Evolutionary conservation across 2,329 filamentous ascomycete species (phyloP).

Genomic region (Aspergillus aculeatus): DNA sequence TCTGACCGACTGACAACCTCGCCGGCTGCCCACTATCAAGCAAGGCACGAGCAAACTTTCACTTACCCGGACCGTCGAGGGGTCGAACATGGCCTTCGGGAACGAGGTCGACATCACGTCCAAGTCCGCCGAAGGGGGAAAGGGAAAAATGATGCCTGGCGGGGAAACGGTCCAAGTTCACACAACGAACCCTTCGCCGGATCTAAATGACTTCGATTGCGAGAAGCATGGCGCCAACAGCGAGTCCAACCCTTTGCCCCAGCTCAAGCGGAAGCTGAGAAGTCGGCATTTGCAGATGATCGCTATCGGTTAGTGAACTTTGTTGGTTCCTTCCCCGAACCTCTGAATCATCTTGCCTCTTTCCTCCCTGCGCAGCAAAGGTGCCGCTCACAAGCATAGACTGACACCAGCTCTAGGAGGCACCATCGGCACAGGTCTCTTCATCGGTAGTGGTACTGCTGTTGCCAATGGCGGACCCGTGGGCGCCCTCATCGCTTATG

Average conservation of each 20-base stretch:
- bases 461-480: conserved; percentile 64
- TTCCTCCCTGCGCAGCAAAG: background rate
- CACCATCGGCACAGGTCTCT: conserved; percentile 71
- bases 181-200: conserved; percentile 11
- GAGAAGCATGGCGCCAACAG: conserved; percentile 38
- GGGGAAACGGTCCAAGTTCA: conserved; percentile 27
- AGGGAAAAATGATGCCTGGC: conserved; percentile 23
- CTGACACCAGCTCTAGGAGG: conserved; percentile 53
- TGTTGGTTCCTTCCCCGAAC: background rate
- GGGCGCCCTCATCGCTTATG: conserved; percentile 65
- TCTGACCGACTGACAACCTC: conserved; percentile 4
- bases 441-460: conserved; percentile 65
- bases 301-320: conserved; percentile 73
- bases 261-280: conserved; percentile 75
- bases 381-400: background rate
- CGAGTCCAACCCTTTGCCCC: conserved; percentile 60
- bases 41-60: background rate
- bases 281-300: conserved; percentile 96
- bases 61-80: conserved; percentile 7
- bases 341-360: background rate
- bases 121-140: conserved; percentile 22
- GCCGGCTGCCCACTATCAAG: background rate
- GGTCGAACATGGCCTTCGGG: conserved; percentile 26
- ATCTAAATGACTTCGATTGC: conserved; percentile 33
- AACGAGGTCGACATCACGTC: conserved; percentile 17